Base-by-base conservation (phyloP, 78 protist species). In the Bigelowiella natans region DNA sequence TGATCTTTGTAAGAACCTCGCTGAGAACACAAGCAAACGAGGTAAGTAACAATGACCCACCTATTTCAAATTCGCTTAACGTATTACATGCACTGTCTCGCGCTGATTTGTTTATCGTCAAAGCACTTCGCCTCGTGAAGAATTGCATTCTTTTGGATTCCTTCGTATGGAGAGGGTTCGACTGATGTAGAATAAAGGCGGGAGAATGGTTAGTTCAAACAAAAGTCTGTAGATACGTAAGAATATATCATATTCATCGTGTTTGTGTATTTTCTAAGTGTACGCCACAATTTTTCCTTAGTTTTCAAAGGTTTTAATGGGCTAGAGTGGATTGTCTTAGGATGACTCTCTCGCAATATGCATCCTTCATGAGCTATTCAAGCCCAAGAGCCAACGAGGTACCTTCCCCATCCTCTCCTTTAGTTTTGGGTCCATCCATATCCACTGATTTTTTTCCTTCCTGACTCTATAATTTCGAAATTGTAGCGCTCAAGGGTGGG, bases 111-210 rank as follows among this genome's bases (percentile, higher is more conserved):
- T 31, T 94, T 83, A 36, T 95, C 97, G 63, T 95, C 93, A 92
- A 98, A 97, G 36, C 93, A 89, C 29, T 84, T 73, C n/a, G 97
- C 92, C 40, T 97, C 99, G 92, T 98, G 99, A 3, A 98, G 86
- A 2, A 98, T 98, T 7, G 93, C 91, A 18, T 94, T 90, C 95
- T 97, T 97, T 63, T 97, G 97, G 30, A 98, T 82, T 36, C 91
- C 36, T 38, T 39, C 86, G 90, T 96, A 96, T 31, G 96, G 97
- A 30, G 84, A 34, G 91, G 73, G 73, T 18, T 51, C 73, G 73
- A 51, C 73, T 51, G 18, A 51, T 51, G 18, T 18, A 18, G 18
- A 26, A 26, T 7, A 51, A 18, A 51, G 18, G 18, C 34, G 18
- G 73, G 18, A 51, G 73, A 18, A 18, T 26, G 18, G 18, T 51